A percentile compares a stretch with the other conserved stretches of the same genome.
phyloP scores from a whole-genome alignment of 202 grass and related monocot genomes.

The Elaeis oleifera region DNA sequence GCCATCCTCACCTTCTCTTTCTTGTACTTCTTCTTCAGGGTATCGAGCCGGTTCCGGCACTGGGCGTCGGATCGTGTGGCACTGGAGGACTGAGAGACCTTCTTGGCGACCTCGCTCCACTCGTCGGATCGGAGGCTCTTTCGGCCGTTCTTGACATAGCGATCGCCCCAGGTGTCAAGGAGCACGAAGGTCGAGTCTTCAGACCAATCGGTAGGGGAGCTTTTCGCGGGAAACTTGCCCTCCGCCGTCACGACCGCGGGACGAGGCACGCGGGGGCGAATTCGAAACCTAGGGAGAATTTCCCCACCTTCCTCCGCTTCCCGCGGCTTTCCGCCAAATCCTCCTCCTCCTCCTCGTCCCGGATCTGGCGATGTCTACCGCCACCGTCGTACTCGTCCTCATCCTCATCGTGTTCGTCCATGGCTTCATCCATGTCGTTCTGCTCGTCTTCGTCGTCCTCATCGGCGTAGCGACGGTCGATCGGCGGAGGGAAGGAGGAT shows the following conservation, averaged over 20 bases:
- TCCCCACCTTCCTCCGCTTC: slow-evolving; percentile 61
- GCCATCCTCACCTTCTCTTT: slow-evolving; percentile 56
- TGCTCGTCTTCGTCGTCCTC: slow-evolving; percentile 1
- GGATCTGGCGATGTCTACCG: background rate
- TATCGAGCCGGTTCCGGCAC: slow-evolving; percentile 83
- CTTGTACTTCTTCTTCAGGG: slow-evolving; percentile 71
- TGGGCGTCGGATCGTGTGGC: slow-evolving; percentile 39
- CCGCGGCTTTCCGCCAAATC: slow-evolving; percentile 22
- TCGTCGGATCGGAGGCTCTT: slow-evolving; percentile 56
- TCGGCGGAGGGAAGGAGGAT: background rate
- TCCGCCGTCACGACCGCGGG: slow-evolving; percentile 9
- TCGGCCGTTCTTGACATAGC: slow-evolving; percentile 49
- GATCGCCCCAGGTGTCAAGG: slow-evolving; percentile 75
- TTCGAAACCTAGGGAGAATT: slow-evolving; percentile 50
- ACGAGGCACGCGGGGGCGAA: slow-evolving; percentile 44
- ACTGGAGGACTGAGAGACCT: slow-evolving; percentile 13
- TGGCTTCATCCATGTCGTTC: background rate
- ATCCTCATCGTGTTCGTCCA: slow-evolving; percentile 1
- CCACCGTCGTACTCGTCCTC: background rate
- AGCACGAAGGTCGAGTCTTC: slow-evolving; percentile 70
- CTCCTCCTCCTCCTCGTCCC: background rate
- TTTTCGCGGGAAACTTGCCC: background rate
- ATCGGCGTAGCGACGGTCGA: background rate
- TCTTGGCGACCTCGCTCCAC: slow-evolving; percentile 54
- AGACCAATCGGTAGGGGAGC: slow-evolving; percentile 40